Evolutionary conservation across 208 protist species (phyloP), one percentile per base, ranked within the genome.

Genomic region (Spongospora subterranea): DNA sequence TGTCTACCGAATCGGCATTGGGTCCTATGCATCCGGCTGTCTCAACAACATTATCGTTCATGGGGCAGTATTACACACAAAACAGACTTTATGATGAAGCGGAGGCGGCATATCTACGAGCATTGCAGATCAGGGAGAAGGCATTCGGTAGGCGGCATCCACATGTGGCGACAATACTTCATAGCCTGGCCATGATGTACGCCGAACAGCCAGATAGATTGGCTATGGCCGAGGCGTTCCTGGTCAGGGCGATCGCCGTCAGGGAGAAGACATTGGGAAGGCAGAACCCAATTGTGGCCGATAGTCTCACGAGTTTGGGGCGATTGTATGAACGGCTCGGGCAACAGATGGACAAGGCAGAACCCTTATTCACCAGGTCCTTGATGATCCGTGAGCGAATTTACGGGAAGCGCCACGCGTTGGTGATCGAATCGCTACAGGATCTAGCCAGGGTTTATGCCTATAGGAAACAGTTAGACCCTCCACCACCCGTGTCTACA

Each of bases 101-200:
- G 17, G 71, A 82, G n/a, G 71, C 71, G 17, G 71, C 71, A 6
- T 82, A 82, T n/a, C n/a, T 35, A n/a, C 71, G 71, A 43, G 71
- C 71, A n/a, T 82, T 82, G 71, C 71, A 82, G 6, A 82, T 82
- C n/a, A 6, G 71, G n/a, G 71, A 82, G 71, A 82, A 82, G n/a
- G 71, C 71, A 6, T 35, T 82, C 17, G 71, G 71, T 20, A 6
- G 71, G n/a, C 71, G 71, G 6, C 71, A 82, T 43, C 71, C 71
- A n/a, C 71, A 82, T 43, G 71, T 82, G 17, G 71, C 71, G 35
- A 82, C 71, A 6, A 43, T 35, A 13, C 71, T 82, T 6, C 71
- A 82, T n/a, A 35, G n/a, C 71, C 6, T 82, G 71, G 71, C 71
- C 17, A 6, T 45, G 17, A 6, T 82, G 35, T 82, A 82, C 71